Percentiles rank a stretch among this genome's conserved stretches.
Conservation (phyloP, 2,329 filamentous ascomycete genomes). For the Arthrobotrys musiformis region DNA sequence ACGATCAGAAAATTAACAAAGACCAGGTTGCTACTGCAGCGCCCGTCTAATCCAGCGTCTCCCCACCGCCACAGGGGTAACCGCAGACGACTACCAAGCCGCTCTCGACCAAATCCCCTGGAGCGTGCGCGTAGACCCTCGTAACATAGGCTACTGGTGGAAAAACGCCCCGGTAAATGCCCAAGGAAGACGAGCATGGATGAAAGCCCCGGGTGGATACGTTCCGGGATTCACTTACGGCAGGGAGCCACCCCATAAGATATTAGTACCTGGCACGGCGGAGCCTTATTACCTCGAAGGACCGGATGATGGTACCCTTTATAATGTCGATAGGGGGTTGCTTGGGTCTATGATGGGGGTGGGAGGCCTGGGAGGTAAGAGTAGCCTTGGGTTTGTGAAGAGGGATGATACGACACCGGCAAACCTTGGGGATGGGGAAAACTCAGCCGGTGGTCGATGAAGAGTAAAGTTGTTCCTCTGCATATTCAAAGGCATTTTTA, state of each 20-base stretch:
- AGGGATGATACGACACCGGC: background rate
- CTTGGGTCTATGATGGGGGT: background rate
- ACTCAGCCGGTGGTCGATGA: background rate
- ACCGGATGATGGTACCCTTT: background rate
- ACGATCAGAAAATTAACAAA: too few species aligned
- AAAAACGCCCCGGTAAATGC: background rate
- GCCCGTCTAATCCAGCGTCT: background rate
- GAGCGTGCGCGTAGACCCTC: background rate
- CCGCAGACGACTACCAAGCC: background rate
- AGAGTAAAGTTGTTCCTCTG: background rate
- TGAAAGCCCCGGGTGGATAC: background rate
- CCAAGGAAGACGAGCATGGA: background rate
- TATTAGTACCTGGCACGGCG: background rate
- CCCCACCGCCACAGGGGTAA: background rate
- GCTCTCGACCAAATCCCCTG: background rate
- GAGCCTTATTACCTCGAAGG: background rate
- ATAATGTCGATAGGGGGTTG: too few species aligned
- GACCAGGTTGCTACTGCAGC: constrained; percentile 7
- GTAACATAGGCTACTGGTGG: background rate
- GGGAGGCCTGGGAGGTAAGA: background rate
- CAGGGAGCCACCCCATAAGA: background rate
- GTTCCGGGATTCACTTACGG: background rate
- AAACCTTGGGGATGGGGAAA: background rate
- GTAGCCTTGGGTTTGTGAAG: background rate
- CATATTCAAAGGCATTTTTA: background rate